Evolutionary conservation across 371 early-diverging fungal species (phyloP).

Genomic region (Coemansia linderi): DNA sequence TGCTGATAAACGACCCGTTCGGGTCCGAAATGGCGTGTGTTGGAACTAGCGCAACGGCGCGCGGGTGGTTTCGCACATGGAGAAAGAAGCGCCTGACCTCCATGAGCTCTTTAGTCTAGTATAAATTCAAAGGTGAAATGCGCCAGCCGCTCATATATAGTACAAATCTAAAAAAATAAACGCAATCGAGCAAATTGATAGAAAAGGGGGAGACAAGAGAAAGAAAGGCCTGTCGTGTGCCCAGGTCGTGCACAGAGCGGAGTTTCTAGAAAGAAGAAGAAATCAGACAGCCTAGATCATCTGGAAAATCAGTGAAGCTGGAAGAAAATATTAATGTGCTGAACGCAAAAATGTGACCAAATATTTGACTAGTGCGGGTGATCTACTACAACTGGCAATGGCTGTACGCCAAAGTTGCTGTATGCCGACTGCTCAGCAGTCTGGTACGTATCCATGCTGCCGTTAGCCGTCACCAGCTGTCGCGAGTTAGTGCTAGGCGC

Average conservation of each 20-base stretch:
- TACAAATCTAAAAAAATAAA: not conserved
- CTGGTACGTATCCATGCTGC: constrained; percentile 46
- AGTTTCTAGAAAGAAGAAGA: not conserved
- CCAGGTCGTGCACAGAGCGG: not conserved
- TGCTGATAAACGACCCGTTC: constrained; percentile 27
- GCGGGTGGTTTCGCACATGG: constrained; percentile 44
- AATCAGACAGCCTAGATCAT: not conserved
- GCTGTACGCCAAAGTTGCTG: constrained; percentile 9
- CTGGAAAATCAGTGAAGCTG: not conserved
- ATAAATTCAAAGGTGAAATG: not conserved
- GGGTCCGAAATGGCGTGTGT: constrained; percentile 36
- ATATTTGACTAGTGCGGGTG: not conserved
- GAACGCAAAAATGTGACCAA: too few species aligned
- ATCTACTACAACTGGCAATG: not conserved
- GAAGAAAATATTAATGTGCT: not conserved
- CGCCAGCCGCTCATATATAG: not conserved
- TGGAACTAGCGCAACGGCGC: constrained; percentile 52
- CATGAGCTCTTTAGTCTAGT: constrained; percentile 10
- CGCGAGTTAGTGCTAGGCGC: constrained; percentile 16
- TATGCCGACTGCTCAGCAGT: constrained; percentile 42
- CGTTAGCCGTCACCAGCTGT: constrained; percentile 13
- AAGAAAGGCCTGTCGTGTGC: not conserved
- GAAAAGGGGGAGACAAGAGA: not conserved
- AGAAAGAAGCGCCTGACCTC: constrained; percentile 51
- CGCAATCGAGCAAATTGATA: not conserved